A percentile compares a stretch with the other conserved stretches of the same genome.
Evolutionary conservation across 2,329 filamentous ascomycete genomes (phyloP).

Genomic region (Hymenoscyphus fraxineus): DNA sequence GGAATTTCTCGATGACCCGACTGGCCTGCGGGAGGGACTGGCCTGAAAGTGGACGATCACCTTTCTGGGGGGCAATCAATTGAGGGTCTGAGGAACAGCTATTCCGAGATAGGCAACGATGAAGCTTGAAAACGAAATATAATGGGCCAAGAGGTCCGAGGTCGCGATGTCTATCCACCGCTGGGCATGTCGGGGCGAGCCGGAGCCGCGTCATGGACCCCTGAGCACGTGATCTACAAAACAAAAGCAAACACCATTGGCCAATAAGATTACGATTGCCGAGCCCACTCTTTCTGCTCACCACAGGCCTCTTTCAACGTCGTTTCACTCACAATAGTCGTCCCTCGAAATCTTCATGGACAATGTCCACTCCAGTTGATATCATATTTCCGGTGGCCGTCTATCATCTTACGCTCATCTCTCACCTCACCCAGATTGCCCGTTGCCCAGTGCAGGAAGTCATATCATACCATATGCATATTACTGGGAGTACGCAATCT

Average conservation of each 20-base stretch:
- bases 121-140: not conserved
- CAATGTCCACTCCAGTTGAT: not conserved
- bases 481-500: not conserved
- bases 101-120: not conserved
- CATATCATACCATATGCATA: not conserved
- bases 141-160: not conserved
- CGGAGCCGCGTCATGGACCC: not conserved
- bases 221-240: not conserved
- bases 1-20: not conserved
- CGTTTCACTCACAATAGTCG: not conserved
- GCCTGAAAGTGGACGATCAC: not conserved
- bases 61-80: not conserved
- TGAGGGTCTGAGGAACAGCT: not conserved
- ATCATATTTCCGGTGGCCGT: not conserved
- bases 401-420: not conserved
- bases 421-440: not conserved
- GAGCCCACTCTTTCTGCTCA: no score
- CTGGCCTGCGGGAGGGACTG: not conserved
- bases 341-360: not conserved
- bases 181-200: not conserved
- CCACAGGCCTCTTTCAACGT: slow-evolving; percentile 1
- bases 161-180: not conserved
- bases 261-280: not conserved
- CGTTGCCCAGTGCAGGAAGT: not conserved
- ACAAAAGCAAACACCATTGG: not conserved